These are phyloP conservation scores for Xenosphaeropsis pyriputrescens DNA, from an alignment of 2,329 filamentous ascomycete species.

Conservation along the genomic window DNA sequence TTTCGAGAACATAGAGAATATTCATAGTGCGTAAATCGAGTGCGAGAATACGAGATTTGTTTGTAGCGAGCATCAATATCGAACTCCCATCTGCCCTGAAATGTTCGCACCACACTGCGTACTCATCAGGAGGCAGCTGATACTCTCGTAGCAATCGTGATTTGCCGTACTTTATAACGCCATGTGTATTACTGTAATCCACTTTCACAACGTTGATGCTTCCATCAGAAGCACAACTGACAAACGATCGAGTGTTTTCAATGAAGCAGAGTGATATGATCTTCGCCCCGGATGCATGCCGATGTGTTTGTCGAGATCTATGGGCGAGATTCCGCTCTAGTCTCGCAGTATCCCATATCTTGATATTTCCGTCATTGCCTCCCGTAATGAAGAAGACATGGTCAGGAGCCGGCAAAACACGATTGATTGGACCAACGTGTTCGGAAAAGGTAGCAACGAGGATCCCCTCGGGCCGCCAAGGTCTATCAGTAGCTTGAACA, in stretches of 20 bases:
- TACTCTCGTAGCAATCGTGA: slow-evolving; percentile 66
- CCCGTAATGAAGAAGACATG: slow-evolving; percentile 91
- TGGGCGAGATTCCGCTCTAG: slow-evolving; percentile 86
- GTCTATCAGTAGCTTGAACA: slow-evolving; percentile 26
- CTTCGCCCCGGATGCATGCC: slow-evolving; percentile 53
- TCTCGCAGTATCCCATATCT: slow-evolving; percentile 82
- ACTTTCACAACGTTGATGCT: slow-evolving; percentile 73
- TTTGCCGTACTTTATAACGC: slow-evolving; percentile 62
- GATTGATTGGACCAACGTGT: slow-evolving; percentile 69
- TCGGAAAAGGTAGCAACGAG: slow-evolving; percentile 83
- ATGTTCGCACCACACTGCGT: slow-evolving; percentile 83
- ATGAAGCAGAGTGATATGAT: slow-evolving; percentile 81
- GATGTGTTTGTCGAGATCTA: slow-evolving; percentile 74
- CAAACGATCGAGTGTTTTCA: slow-evolving; percentile 85
- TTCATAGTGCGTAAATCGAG: slow-evolving; percentile 82
- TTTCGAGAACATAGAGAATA: slow-evolving; percentile 65
- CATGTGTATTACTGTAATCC: slow-evolving; percentile 40
- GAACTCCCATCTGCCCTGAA: slow-evolving; percentile 72
- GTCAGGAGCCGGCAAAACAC: slow-evolving; percentile 72
- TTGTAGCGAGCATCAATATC: slow-evolving; percentile 76
- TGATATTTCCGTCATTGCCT: slow-evolving; percentile 81
- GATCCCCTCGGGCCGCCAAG: slow-evolving; percentile 74
- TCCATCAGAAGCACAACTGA: slow-evolving; percentile 81
- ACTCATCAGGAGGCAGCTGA: slow-evolving; percentile 58
- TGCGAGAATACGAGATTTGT: slow-evolving; percentile 66